Evolutionary conservation across 176 grass and related monocot genomes (phyloP), one percentile per base, ranked within the genome.

Genomic region (Poa annua): DNA sequence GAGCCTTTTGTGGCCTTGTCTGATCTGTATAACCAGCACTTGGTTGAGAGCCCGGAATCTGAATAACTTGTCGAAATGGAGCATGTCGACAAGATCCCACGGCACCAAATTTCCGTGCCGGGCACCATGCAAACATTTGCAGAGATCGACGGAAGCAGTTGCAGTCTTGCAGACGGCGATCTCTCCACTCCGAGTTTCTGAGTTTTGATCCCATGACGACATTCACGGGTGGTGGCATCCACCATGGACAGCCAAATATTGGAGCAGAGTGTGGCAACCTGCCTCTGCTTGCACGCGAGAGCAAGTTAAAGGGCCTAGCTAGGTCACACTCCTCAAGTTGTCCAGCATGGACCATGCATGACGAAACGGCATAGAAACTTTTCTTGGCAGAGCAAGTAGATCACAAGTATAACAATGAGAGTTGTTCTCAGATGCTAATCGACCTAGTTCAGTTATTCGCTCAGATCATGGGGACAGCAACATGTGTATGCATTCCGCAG

Each of bases 41-140:
- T 21, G 13, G 12, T 3, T 25, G 12, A 29, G 67, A 75, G 34
- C 54, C 22, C 10, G 7, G 59, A 66, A 67, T 86, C 57, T 36
- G 16, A 11, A 34, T 44, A 53, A 41, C 6, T 29, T 73, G 67
- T 74, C 45, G 55, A 73, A 45, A 86, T 56, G 59, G 68, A 35
- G 57, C 57, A 44, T 7, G 78, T 52, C 38, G 62, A 54, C 7
- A 61, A 50, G 26, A 64, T 4, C 4, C 26, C 24, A 64, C 61
- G 24, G 21, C 24, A 16, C 26, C 25, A 63, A 63, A 63, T 63
- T 63, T 12, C 34, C 55, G 60, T 60, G 56, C 56, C 56, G 56
- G 57, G 55, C 14, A 80, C 71, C 44, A 8, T 52, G 68, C 55
- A 65, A 74, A 39, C 78, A 68, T 54, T 66, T 80, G 4, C 42